Evolutionary conservation across 768 basidiomycete genomes (phyloP), one percentile per base, ranked within the genome.

Genomic region (Gloeostereum incarnatum): DNA sequence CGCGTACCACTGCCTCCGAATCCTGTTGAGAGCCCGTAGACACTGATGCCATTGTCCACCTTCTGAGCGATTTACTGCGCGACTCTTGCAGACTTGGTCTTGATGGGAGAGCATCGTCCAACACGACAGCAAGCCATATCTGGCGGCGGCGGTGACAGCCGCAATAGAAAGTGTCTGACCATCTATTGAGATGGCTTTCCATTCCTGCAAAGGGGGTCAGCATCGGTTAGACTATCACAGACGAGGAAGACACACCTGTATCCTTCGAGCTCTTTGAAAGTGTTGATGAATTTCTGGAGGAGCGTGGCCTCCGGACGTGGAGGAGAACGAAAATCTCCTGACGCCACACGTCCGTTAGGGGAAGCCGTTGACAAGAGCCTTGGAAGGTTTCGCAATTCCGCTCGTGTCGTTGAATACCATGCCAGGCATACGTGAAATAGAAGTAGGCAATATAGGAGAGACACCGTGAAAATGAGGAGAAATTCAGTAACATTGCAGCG

Each of bases 21-120:
- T 7, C 35, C 37, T 24, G 71, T 75, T 2, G 82, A 82, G 29
- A 91, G 81, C 17, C 89, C 89, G 47, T 92, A 92, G 14, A 92
- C 69, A 45, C 81, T 84, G 36, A 73, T 68, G 7, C 78, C 76
- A 3, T 67, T 63, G 16, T 71, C 68, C 26, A 90, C 69, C 56
- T 88, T 88, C 49, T 69, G 66, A 16, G 70, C 61, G 31, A 90
- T 75, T n/a, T 41, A 79, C 70, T 33, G 68, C 58, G 25, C 81
- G 76, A 46, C 79, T 77, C 45, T 71, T 73, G n/a, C 66, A 59
- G 31, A 91, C 66, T 21, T 71, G 75, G 4, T 62, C 59, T 45
- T 62, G 68, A 13, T 51, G 53, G 4, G 67, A 57, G 2, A 73
- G 71, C 5, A 11, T 63, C 55, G 52, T 75, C 68, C 20, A 85